phyloP scores from a whole-genome alignment of 23 red algal genomes.

The Gracilaria caudata region DNA sequence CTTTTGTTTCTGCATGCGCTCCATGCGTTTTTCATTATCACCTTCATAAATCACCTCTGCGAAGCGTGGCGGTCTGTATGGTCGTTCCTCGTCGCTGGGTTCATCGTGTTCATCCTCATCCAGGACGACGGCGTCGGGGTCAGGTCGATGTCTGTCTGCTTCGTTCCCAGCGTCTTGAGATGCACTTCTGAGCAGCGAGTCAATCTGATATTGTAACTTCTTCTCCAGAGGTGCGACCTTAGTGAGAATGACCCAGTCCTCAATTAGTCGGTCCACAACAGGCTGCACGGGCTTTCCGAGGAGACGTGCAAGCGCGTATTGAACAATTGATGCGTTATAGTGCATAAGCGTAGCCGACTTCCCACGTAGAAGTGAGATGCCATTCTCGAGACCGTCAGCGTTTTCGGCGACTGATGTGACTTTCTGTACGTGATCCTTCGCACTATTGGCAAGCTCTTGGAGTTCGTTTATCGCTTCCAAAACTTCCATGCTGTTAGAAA shows the following conservation, averaged over 20 bases:
- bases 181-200: slow-evolving; percentile 27
- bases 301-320: slow-evolving; percentile 5
- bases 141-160: slow-evolving; percentile 8
- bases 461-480: neutral
- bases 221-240: slow-evolving; percentile 43
- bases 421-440: neutral
- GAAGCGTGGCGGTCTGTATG: slow-evolving; percentile 29
- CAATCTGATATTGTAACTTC: slow-evolving; percentile 41
- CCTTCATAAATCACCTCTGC: slow-evolving; percentile 60
- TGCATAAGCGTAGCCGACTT: slow-evolving; percentile 59
- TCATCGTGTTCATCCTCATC: slow-evolving; percentile 7
- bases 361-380: slow-evolving; percentile 48
- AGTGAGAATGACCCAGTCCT: slow-evolving; percentile 51
- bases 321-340: slow-evolving; percentile 33
- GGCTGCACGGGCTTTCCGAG: slow-evolving; percentile 16
- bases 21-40: slow-evolving; percentile 8
- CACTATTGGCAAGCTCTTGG: neutral
- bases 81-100: slow-evolving; percentile 10
- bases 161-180: slow-evolving; percentile 2
- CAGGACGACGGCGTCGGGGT: slow-evolving; percentile 29
- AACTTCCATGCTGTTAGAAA: neutral
- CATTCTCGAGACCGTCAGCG: neutral
- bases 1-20: slow-evolving; percentile 8
- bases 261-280: slow-evolving; percentile 14
- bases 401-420: neutral